A percentile compares a stretch with the other conserved stretches of the same genome.
Evolutionary conservation across 2,329 filamentous ascomycete genomes (phyloP).

Genomic region (Boeremia lycopersici): DNA sequence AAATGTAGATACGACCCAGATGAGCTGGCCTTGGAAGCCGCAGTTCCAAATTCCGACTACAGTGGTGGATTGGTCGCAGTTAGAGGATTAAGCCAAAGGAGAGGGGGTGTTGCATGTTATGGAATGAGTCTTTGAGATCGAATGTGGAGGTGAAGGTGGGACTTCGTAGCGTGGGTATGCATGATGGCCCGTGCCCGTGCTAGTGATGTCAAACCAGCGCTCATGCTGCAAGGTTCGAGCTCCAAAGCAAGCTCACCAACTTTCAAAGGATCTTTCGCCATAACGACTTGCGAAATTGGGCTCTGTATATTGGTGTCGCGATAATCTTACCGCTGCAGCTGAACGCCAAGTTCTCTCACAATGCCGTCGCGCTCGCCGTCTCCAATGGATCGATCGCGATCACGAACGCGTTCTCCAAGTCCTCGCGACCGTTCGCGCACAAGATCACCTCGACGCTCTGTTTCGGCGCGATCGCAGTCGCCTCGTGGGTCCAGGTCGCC

Average conservation of each 20-base stretch:
- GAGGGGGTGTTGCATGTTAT: neutral
- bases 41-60: slow-evolving; percentile 1
- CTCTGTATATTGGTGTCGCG: too few species aligned
- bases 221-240: slow-evolving; percentile 7
- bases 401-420: slow-evolving; percentile 41
- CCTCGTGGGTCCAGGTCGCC: slow-evolving; percentile 47
- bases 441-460: slow-evolving; percentile 31
- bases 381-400: slow-evolving; percentile 24
- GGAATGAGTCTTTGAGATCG: neutral
- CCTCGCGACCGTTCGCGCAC: slow-evolving; percentile 51
- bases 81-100: neutral
- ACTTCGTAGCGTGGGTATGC: neutral
- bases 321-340: too few species aligned
- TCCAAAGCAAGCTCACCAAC: neutral
- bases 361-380: slow-evolving; percentile 38
- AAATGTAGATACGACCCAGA: slow-evolving; percentile 1
- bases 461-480: slow-evolving; percentile 36
- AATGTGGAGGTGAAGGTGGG: neutral
- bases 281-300: neutral
- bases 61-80: neutral
- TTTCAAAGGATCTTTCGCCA: neutral
- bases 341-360: neutral
- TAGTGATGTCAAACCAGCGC: neutral
- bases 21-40: slow-evolving; percentile 14
- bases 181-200: slow-evolving; percentile 1